A percentile compares a stretch with the other conserved stretches of the same genome.
Evolutionary conservation across 768 basidiomycete genomes (phyloP).

Genomic region (Lactarius pseudohatsudake): DNA sequence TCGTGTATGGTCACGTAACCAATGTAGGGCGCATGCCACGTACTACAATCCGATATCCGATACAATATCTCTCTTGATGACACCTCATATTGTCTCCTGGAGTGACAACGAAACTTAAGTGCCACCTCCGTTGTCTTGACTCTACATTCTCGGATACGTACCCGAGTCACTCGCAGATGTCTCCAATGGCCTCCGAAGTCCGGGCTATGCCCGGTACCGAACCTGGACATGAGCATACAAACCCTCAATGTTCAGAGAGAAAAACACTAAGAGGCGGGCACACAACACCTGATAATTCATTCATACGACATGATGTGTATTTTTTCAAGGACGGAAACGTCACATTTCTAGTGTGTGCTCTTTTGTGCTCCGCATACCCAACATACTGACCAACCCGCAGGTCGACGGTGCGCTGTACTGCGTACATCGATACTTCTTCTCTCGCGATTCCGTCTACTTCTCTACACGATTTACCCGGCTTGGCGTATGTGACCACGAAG

Average conservation of each 20-base stretch:
- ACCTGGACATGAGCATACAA: neutral
- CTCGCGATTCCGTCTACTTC: constrained; percentile 26
- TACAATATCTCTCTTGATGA: too few relatives aligned
- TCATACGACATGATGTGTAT: constrained; percentile 15
- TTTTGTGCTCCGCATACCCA: too few relatives aligned
- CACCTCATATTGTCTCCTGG: too few relatives aligned
- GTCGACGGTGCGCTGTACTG: constrained; percentile 24
- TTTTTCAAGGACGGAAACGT: constrained; percentile 27
- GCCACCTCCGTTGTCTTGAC: neutral
- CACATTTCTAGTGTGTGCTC: constrained; percentile 22
- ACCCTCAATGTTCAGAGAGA: neutral
- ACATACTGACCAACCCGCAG: constrained; percentile 7
- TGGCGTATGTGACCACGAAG: constrained; percentile 18
- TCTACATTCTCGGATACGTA: neutral
- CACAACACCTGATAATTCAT: constrained; percentile 3
- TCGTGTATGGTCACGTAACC: too few relatives aligned
- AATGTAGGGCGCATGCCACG: too few relatives aligned
- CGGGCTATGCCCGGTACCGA: too few relatives aligned
- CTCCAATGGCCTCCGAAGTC: neutral
- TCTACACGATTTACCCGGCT: constrained; percentile 17
- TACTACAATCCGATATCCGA: too few relatives aligned
- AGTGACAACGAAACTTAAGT: too few relatives aligned
- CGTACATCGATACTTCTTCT: constrained; percentile 27
- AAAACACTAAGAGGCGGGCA: neutral
- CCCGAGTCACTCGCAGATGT: neutral